Conservation (phyloP, 225 moss, liverwort and hornwort genomes). For the Marchantia paleacea region DNA sequence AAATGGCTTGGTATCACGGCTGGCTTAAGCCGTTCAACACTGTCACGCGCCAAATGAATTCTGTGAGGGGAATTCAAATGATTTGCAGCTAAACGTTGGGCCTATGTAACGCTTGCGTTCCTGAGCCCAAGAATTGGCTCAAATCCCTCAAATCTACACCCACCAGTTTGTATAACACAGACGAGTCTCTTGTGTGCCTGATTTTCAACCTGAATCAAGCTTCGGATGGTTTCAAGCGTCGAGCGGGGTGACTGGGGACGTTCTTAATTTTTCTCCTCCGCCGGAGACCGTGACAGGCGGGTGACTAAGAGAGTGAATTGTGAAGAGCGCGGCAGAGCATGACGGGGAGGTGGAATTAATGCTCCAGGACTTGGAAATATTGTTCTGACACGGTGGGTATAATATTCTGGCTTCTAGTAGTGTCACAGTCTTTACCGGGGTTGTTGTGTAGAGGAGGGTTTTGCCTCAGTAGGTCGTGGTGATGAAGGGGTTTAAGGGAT, state of each 20-base stretch:
- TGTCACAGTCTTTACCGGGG: neutral
- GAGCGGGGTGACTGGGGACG: no score
- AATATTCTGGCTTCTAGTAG: neutral
- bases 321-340: neutral
- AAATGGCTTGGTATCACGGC: neutral
- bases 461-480: neutral
- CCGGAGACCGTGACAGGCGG: neutral
- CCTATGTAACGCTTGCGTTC: neutral
- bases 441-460: neutral
- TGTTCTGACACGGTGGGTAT: neutral
- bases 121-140: neutral
- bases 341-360: neutral
- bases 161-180: no score
- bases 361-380: neutral
- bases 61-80: neutral
- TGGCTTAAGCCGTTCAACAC: neutral
- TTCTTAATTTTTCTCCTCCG: no score
- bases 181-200: no score
- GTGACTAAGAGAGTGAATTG: neutral
- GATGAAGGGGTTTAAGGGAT: neutral
- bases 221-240: no score
- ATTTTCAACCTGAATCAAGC: no score
- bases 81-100: neutral
- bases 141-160: no score
- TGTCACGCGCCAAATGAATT: neutral